Conservation (phyloP, 441 rosid species). For the Breynia disticha region DNA sequence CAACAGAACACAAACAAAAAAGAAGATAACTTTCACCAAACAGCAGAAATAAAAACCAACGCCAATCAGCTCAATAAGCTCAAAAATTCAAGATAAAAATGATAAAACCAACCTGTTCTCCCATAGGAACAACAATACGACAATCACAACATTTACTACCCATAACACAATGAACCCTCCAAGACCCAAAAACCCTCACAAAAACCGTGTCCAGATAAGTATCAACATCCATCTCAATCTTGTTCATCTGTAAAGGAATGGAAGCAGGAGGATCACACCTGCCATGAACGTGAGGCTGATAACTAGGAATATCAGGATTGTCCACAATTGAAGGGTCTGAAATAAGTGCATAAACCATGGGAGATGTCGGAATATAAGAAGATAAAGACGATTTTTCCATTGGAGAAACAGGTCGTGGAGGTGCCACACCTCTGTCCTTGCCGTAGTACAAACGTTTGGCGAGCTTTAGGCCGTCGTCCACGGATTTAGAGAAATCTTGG, state of each 20-base stretch:
- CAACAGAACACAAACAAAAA: background rate
- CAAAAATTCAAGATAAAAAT: too few relatives aligned
- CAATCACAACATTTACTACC: slow-evolving; percentile 87
- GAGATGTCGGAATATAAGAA: slow-evolving; percentile 52
- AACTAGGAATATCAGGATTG: slow-evolving; percentile 90
- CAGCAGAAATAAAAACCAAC: background rate
- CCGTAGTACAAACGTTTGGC: slow-evolving; percentile 77
- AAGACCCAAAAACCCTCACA: slow-evolving; percentile 47
- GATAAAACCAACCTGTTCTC: slow-evolving; percentile 53
- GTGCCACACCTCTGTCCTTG: slow-evolving; percentile 65
- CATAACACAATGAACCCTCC: slow-evolving; percentile 92
- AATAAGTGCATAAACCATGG: slow-evolving; percentile 84
- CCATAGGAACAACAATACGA: slow-evolving; percentile 78
- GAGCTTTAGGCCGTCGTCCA: slow-evolving; percentile 77
- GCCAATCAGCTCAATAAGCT: too few relatives aligned
- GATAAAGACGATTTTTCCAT: slow-evolving; percentile 45
- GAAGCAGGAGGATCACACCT: slow-evolving; percentile 87
- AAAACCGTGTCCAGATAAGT: slow-evolving; percentile 55
- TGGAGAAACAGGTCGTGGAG: slow-evolving; percentile 39
- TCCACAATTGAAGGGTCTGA: slow-evolving; percentile 77
- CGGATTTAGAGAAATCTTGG: slow-evolving; percentile 63
- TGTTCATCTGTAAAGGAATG: slow-evolving; percentile 80
- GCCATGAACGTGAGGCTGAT: slow-evolving; percentile 96
- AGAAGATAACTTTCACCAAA: background rate
- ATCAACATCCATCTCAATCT: slow-evolving; percentile 50